Percentiles rank a stretch among this genome's conserved stretches.
Evolutionary conservation across 306 rosid genomes (phyloP).

Genomic region (Glycine latifolia): DNA sequence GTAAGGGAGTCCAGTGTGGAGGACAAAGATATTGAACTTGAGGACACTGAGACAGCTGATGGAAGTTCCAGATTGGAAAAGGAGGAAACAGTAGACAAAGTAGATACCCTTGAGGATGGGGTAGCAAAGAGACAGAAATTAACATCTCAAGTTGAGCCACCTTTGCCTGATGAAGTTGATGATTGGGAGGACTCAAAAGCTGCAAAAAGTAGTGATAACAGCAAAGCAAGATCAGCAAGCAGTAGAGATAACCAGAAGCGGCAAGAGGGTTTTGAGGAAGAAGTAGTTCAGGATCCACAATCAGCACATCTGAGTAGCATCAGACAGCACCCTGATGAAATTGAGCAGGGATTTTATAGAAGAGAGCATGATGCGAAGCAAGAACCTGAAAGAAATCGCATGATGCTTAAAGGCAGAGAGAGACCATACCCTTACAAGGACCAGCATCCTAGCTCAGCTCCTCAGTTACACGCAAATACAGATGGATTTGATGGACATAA

Average conservation of each 20-base stretch:
- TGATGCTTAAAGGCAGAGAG: conserved; percentile 67
- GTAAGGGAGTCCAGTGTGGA: conserved; percentile 66
- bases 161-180: conserved; percentile 65
- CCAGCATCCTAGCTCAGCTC: conserved; percentile 71
- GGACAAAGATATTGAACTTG: conserved; percentile 64
- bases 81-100: conserved; percentile 54
- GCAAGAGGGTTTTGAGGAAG: conserved; percentile 87
- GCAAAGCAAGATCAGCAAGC: conserved; percentile 94
- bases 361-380: conserved; percentile 70
- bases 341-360: conserved; percentile 66
- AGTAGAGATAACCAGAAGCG: conserved; percentile 82
- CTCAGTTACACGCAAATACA: conserved; percentile 65
- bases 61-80: conserved; percentile 68
- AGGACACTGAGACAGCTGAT: conserved; percentile 64
- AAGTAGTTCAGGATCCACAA: conserved; percentile 82
- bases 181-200: conserved; percentile 86
- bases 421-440: conserved; percentile 74
- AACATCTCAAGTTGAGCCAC: conserved; percentile 66
- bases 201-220: conserved; percentile 96
- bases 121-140: conserved; percentile 55
- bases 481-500: conserved; percentile 83
- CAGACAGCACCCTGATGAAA: conserved; percentile 70
- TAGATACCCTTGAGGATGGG: conserved; percentile 57
- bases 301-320: conserved; percentile 59
- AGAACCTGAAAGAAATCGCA: conserved; percentile 74